phyloP scores from a whole-genome alignment of 345 rosid genomes.

The Eucalyptus polybractea region DNA sequence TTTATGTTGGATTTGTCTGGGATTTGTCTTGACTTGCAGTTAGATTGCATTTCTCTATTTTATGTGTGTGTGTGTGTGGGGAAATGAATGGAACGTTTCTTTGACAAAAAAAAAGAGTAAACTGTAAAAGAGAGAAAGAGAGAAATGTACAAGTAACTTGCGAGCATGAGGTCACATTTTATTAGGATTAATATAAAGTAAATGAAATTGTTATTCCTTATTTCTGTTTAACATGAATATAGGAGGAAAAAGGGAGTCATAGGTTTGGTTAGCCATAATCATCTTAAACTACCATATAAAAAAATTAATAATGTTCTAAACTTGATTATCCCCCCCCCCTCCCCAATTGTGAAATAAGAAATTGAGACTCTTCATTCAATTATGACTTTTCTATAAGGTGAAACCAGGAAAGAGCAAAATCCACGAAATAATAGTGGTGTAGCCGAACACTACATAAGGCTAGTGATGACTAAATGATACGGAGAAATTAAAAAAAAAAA shows the following conservation, averaged over 20 bases:
- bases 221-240: neutral
- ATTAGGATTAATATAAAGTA: too few species aligned
- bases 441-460: neutral
- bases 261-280: neutral
- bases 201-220: neutral
- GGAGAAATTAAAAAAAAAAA: neutral
- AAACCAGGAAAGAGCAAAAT: neutral
- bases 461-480: neutral
- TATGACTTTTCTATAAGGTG: neutral
- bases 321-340: neutral
- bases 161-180: neutral
- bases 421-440: neutral
- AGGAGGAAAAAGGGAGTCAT: neutral
- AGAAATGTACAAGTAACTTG: too few species aligned
- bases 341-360: neutral
- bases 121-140: neutral
- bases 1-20: too few species aligned
- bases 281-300: neutral
- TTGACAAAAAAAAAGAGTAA: too few species aligned
- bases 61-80: too few species aligned
- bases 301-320: too few species aligned
- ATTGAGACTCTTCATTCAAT: neutral
- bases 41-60: too few species aligned
- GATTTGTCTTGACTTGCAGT: too few species aligned
- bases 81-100: too few species aligned